A percentile compares a stretch with the other conserved stretches of the same genome.
phyloP scores from a whole-genome alignment of 495 filamentous ascomycete species.

The Hypoxylon intermedium region DNA sequence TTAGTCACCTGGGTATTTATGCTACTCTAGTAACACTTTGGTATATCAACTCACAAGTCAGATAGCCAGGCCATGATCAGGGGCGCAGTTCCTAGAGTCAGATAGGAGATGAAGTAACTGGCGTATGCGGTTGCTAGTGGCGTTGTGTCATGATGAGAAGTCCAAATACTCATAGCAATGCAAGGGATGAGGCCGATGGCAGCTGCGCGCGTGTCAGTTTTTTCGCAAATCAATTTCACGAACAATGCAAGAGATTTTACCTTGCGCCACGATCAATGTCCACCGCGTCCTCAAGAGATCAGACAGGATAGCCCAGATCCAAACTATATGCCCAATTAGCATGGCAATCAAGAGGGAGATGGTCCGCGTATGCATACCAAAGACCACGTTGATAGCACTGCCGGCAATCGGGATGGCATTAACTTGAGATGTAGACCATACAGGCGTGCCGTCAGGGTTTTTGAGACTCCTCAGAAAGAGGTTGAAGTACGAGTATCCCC shows the following conservation, averaged over 20 bases:
- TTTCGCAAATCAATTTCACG: background rate
- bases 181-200: conserved; percentile 48
- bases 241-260: conserved; percentile 24
- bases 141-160: conserved; percentile 40
- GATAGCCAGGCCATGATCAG: conserved; percentile 52
- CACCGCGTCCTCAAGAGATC: conserved; percentile 48
- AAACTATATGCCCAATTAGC: conserved; percentile 37
- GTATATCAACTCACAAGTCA: conserved; percentile 38
- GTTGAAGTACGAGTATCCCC: conserved; percentile 53
- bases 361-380: conserved; percentile 27
- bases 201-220: conserved; percentile 22
- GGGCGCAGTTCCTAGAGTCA: conserved; percentile 49
- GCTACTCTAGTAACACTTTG: background rate
- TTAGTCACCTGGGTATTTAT: conserved; percentile 12
- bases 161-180: conserved; percentile 52
- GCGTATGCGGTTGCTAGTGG: conserved; percentile 46
- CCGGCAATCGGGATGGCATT: conserved; percentile 50
- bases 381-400: conserved; percentile 47
- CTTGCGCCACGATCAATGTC: conserved; percentile 48
- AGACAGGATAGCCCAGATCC: conserved; percentile 51
- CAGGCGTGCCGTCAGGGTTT: conserved; percentile 43
- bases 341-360: background rate
- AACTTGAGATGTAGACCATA: conserved; percentile 46
- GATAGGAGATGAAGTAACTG: conserved; percentile 50
- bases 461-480: conserved; percentile 48